phyloP scores from a whole-genome alignment of 805 yeast species.

The Kodamaea lidongshanica region DNA sequence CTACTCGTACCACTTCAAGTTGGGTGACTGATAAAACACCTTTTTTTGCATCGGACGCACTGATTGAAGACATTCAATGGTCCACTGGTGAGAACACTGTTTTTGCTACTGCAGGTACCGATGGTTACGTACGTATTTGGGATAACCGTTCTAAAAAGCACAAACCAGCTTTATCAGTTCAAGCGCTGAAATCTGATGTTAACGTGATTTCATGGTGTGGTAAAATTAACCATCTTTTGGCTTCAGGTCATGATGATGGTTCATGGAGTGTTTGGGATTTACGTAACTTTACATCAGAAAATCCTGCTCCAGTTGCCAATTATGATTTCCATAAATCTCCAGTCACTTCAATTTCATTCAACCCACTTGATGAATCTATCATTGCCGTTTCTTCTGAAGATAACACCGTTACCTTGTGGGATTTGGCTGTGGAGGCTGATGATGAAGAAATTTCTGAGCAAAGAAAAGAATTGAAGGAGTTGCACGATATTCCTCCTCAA shows the following conservation, averaged over 20 bases:
- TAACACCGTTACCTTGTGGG: conserved; percentile 96
- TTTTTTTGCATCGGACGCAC: conserved; percentile 59
- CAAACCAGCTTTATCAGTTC: conserved; percentile 80
- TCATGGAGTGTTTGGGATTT: conserved; percentile 98
- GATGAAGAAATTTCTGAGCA: conserved; percentile 93
- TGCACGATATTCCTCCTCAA: conserved; percentile 91
- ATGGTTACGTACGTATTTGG: conserved; percentile 91
- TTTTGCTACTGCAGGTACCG: conserved; percentile 91
- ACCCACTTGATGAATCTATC: conserved; percentile 92
- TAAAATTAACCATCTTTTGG: conserved; percentile 78
- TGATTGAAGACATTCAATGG: conserved; percentile 98
- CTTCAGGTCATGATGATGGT: conserved; percentile 97
- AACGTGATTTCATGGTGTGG: conserved; percentile 95
- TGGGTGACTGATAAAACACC: conserved; percentile 88
- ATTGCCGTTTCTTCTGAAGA: conserved; percentile 95
- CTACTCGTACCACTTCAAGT: conserved; percentile 65
- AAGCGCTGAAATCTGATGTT: conserved; percentile 76
- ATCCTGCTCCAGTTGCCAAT: conserved; percentile 81
- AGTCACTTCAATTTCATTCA: conserved; percentile 87
- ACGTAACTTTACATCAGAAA: conserved; percentile 61
- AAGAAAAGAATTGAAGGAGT: conserved; percentile 66
- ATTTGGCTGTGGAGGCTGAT: conserved; percentile 96
- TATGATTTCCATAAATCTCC: conserved; percentile 94
- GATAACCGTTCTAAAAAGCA: conserved; percentile 92
- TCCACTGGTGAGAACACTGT: conserved; percentile 87